Percentiles rank a stretch among this genome's conserved stretches.
phyloP scores from a whole-genome alignment of 805 yeast species.

The Hermanozyma aechmeae region DNA sequence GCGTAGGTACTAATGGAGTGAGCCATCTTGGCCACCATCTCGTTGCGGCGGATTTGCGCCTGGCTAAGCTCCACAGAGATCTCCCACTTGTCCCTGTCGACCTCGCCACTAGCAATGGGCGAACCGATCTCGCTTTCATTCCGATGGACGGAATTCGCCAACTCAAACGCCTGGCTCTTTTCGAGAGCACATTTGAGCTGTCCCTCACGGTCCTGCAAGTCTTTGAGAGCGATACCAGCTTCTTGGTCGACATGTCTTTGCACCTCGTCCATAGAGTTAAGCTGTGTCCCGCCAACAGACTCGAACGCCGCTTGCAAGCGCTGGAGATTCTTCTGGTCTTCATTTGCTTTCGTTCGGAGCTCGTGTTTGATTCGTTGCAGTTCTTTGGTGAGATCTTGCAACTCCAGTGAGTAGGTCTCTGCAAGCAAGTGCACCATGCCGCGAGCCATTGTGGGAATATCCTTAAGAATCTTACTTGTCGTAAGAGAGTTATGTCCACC shows the following conservation, averaged over 20 bases:
- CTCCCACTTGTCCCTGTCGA: constrained; percentile 2
- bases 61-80: constrained; percentile 28
- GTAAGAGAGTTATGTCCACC: constrained; percentile 5
- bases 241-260: no score
- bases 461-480: constrained; percentile 29
- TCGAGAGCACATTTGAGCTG: constrained; percentile 14
- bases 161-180: constrained; percentile 30
- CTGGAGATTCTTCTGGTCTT: no score
- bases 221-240: not conserved
- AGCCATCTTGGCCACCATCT: constrained; percentile 39
- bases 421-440: constrained; percentile 41
- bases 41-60: constrained; percentile 43
- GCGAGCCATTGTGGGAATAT: constrained; percentile 24
- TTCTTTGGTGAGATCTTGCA: constrained; percentile 26
- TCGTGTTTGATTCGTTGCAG: constrained; percentile 6
- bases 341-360: constrained; percentile 5
- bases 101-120: not conserved
- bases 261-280: constrained; percentile 5
- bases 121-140: constrained; percentile 13
- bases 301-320: no score
- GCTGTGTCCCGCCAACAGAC: no score
- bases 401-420: constrained; percentile 46
- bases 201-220: constrained; percentile 7
- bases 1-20: constrained; percentile 33
- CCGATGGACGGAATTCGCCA: constrained; percentile 33